A percentile compares a stretch with the other conserved stretches of the same genome.
Conservation (phyloP, 2,329 filamentous ascomycete genomes). For the Phaeosphaeriaceae sp. region DNA sequence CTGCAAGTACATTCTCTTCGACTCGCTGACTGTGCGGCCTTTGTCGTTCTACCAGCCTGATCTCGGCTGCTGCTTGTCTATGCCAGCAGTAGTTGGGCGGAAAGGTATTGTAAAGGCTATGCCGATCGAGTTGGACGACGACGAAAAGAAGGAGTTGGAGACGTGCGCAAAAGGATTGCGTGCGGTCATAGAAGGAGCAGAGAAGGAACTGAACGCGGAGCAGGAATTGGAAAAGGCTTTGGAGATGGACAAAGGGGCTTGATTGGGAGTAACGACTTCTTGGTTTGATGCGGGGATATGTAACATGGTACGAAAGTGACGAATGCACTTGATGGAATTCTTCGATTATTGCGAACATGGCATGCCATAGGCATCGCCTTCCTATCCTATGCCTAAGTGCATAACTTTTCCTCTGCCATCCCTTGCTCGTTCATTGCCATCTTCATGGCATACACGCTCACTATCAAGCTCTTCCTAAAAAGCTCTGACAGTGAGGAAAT, state of each 20-base stretch:
- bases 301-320: background rate
- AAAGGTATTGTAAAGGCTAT: constrained; percentile 54
- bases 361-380: background rate
- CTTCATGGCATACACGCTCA: background rate
- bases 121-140: constrained; percentile 43
- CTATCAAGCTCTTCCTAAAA: background rate
- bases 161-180: constrained; percentile 47
- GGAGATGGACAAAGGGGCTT: constrained; percentile 23
- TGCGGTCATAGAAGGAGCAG: constrained; percentile 46
- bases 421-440: background rate
- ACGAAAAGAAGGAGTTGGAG: constrained; percentile 41
- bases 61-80: constrained; percentile 57
- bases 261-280: background rate
- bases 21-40: constrained; percentile 56
- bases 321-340: background rate
- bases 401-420: background rate
- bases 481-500: background rate
- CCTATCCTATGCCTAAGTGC: background rate
- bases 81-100: constrained; percentile 58
- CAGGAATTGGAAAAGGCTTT: constrained; percentile 34
- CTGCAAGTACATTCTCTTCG: constrained; percentile 59
- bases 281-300: background rate
- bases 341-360: background rate
- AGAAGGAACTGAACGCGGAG: constrained; percentile 43
- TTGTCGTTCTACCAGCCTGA: constrained; percentile 59